Evolutionary conservation across 169 alveolate species (phyloP), one percentile per base, ranked within the genome.

Genomic region (Gregarina niphandrodes): DNA sequence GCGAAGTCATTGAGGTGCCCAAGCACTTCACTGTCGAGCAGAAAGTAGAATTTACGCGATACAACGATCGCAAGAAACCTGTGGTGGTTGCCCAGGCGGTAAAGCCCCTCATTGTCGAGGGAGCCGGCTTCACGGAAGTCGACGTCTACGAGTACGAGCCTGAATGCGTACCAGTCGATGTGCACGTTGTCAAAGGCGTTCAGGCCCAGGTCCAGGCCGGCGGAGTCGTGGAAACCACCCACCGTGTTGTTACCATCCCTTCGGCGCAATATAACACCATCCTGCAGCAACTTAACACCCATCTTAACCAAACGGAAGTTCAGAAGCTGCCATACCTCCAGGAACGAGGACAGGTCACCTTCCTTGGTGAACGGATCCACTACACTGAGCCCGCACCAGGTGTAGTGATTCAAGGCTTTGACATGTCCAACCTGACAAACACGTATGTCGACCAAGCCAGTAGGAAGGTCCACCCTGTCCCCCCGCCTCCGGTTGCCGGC

Each of bases 221-320:
- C n/a, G 32, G 13, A 9, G 32, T n/a, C 32, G n/a, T 9, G 32
- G 32, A 26, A 26, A n/a, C n/a, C n/a, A 26, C 9, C 9, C 32
- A 26, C 32, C 13, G n/a, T 9, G 13, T 9, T n/a, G 32, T 26
- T 26, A 26, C 9, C n/a, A 9, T 26, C 13, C 32, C 32, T 9
- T n/a, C 32, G 9, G 32, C 32, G n/a, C 32, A 26, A 26, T 26
- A 26, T 26, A 26, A 26, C n/a, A 26, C 32, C n/a, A 26, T 26
- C n/a, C 32, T 26, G n/a, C 9, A 26, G n/a, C 32, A 26, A 26
- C 32, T 26, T 26, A 26, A 26, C n/a, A n/a, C 32, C n/a, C 32
- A 26, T 26, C n/a, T 26, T 9, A n/a, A 26, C 9, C 9, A 26
- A 9, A 9, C n/a, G 9, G 32, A n/a, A 26, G n/a, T n/a, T 26